Conservation (phyloP, 176 grass and related monocot species). For the Leersia perrieri region DNA sequence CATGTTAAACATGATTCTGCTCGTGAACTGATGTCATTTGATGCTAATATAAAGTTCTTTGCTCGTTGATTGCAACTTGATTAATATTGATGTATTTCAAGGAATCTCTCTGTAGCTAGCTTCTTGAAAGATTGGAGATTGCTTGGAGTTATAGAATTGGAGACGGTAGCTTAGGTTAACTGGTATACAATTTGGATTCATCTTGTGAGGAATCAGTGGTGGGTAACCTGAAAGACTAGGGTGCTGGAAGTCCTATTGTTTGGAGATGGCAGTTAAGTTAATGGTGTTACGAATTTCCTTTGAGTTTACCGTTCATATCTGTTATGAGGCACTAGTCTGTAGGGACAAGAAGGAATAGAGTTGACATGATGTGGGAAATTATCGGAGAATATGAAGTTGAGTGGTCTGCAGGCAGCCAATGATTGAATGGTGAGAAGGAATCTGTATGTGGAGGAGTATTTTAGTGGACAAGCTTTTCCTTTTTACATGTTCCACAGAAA, state of each 20-base stretch:
- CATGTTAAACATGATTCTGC: not conserved
- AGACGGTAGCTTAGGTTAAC: not conserved
- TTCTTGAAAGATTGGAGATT: not conserved
- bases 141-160: not conserved
- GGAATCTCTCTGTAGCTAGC: conserved; percentile 2
- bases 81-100: not conserved
- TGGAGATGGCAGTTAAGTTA: not conserved
- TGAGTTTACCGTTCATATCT: not conserved
- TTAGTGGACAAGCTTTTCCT: not conserved
- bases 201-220: not conserved
- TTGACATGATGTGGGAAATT: not conserved
- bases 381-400: not conserved
- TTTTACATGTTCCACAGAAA: not conserved
- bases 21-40: not conserved
- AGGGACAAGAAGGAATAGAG: not conserved
- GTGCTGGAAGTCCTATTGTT: not conserved
- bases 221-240: not conserved
- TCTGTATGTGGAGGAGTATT: not conserved
- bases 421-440: conserved; percentile 1
- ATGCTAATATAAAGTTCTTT: not conserved
- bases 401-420: not conserved
- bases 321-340: not conserved
- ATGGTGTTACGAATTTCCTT: not conserved
- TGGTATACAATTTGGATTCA: not conserved
- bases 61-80: not conserved